Conservation (phyloP, 2,329 filamentous ascomycete species). For the Botryotinia globosa region DNA sequence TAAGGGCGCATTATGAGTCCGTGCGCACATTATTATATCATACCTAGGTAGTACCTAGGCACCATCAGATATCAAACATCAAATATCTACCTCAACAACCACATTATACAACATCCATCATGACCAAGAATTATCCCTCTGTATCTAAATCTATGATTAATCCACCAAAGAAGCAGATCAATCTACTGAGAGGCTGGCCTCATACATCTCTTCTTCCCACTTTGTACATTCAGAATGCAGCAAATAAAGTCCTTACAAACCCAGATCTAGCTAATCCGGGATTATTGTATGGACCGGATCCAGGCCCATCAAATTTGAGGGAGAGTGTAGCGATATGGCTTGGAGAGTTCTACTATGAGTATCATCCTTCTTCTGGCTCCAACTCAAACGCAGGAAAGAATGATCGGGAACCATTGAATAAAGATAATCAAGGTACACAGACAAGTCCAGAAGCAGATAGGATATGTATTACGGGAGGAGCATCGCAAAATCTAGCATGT, state of each 20-base stretch:
- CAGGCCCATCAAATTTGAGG: constrained; percentile 69
- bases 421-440: neutral
- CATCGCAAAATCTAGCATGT: constrained; percentile 76
- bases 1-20: neutral
- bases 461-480: constrained; percentile 81
- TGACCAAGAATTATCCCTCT: constrained; percentile 7
- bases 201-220: constrained; percentile 42
- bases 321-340: constrained; percentile 70
- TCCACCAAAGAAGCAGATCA: constrained; percentile 46
- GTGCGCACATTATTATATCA: neutral
- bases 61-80: neutral
- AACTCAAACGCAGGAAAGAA: neutral
- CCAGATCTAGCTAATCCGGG: constrained; percentile 51
- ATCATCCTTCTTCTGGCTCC: neutral
- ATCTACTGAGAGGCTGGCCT: constrained; percentile 69
- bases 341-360: constrained; percentile 44
- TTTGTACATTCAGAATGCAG: constrained; percentile 38
- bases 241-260: constrained; percentile 55
- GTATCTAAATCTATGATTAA: neutral
- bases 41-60: too few species aligned
- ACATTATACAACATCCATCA: neutral
- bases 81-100: neutral
- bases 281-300: constrained; percentile 70
- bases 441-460: constrained; percentile 43
- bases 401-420: neutral